A percentile compares a stretch with the other conserved stretches of the same genome.
These are phyloP conservation scores for Phytophthora cryptogea DNA, from an alignment of 352 stramenopile species.

Conservation along the genomic window DNA sequence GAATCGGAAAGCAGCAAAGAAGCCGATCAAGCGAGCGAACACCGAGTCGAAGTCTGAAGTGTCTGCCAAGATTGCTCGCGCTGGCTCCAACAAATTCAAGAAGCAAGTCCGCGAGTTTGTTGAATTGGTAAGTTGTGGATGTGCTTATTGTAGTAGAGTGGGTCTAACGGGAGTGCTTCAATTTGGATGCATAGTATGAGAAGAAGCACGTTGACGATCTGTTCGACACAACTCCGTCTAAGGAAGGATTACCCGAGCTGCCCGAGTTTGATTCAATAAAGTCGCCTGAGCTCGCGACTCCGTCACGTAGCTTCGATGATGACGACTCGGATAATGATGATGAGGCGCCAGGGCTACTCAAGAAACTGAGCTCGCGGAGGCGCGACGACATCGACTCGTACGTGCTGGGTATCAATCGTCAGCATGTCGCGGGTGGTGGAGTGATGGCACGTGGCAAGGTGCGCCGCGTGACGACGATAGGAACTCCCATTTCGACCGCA, in stretches of 20 bases:
- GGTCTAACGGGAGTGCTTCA: slow-evolving; percentile 1
- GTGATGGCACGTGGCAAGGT: slow-evolving; percentile 44
- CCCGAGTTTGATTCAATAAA: slow-evolving; percentile 60
- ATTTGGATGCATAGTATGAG: slow-evolving; percentile 48
- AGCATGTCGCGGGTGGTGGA: slow-evolving; percentile 42
- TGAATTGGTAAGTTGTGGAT: slow-evolving; percentile 31
- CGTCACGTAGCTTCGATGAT: slow-evolving; percentile 39
- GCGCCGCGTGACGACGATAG: slow-evolving; percentile 28
- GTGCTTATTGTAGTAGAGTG: not conserved
- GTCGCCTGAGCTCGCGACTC: slow-evolving; percentile 42
- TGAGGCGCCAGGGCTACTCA: slow-evolving; percentile 42
- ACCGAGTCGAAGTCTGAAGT: slow-evolving; percentile 19
- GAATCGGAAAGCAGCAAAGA: slow-evolving; percentile 37
- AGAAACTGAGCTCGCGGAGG: slow-evolving; percentile 58
- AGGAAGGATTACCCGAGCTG: slow-evolving; percentile 32
- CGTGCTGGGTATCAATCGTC: slow-evolving; percentile 65
- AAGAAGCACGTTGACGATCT: slow-evolving; percentile 77
- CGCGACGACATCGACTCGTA: slow-evolving; percentile 83
- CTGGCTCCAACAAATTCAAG: slow-evolving; percentile 81
- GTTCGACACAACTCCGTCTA: slow-evolving; percentile 63
- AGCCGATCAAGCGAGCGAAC: slow-evolving; percentile 28
- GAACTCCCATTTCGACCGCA: slow-evolving; percentile 13
- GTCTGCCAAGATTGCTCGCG: slow-evolving; percentile 60
- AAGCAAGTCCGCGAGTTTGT: slow-evolving; percentile 86
- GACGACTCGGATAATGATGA: slow-evolving; percentile 57